Percentiles rank a stretch among this genome's conserved stretches.
These are phyloP conservation scores for Citrus glauca DNA, from an alignment of 345 rosid genomes.

Conservation along the genomic window DNA sequence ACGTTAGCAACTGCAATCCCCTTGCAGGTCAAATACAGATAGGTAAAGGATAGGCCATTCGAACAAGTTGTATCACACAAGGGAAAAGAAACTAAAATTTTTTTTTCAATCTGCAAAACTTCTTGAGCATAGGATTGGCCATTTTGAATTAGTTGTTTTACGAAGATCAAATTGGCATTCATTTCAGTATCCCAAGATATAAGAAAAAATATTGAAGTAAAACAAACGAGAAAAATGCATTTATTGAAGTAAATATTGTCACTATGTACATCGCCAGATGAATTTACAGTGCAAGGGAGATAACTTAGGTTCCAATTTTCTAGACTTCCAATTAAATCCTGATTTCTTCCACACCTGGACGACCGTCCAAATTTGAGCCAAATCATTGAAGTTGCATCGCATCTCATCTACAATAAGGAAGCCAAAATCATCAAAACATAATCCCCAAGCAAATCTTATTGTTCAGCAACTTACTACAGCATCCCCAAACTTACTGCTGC, in stretches of 20 bases:
- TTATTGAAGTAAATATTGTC: not conserved
- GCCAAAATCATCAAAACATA: not conserved
- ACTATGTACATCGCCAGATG: conserved; percentile 7
- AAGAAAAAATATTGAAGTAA: not conserved
- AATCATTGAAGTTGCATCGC: not conserved
- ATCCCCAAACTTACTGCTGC: conserved; percentile 4
- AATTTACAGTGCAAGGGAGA: conserved; percentile 7
- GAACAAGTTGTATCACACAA: not conserved
- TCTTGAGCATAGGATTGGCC: too few species aligned
- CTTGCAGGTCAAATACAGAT: not conserved
- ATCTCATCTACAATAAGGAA: not conserved
- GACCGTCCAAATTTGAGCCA: not conserved
- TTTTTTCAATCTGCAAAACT: too few species aligned
- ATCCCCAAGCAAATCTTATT: not conserved
- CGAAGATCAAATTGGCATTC: not conserved
- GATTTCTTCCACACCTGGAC: not conserved
- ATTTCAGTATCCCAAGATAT: not conserved
- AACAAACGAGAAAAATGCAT: not conserved
- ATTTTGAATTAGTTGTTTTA: too few species aligned
- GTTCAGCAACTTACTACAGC: not conserved
- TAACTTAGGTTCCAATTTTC: not conserved
- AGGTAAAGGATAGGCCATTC: not conserved
- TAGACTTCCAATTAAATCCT: not conserved
- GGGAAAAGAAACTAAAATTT: not conserved
- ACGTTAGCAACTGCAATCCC: not conserved